A percentile compares a stretch with the other conserved stretches of the same genome.
Conservation (phyloP, 495 filamentous ascomycete species). For the Xylaria palmicola region DNA sequence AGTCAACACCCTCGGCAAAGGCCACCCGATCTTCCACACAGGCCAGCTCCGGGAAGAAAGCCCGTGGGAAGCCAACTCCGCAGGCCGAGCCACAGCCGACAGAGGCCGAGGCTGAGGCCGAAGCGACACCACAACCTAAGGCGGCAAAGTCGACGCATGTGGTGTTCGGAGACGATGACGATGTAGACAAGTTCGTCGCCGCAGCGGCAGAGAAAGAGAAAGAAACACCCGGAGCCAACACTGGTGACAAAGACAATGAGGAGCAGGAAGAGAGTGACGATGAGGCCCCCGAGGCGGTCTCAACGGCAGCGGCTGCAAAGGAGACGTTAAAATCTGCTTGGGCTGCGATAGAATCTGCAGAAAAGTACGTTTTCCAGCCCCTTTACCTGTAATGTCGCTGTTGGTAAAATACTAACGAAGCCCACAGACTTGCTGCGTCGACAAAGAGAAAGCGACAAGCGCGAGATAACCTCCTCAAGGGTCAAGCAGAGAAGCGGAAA, state of each 20-base stretch:
- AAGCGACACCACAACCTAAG: slow-evolving; percentile 19
- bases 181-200: slow-evolving; percentile 33
- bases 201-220: slow-evolving; percentile 19
- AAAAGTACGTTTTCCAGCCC: slow-evolving; percentile 33
- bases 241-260: slow-evolving; percentile 16
- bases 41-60: slow-evolving; percentile 17
- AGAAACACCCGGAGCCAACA: background rate
- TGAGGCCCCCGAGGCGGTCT: slow-evolving; percentile 46
- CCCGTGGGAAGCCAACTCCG: slow-evolving; percentile 19
- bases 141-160: slow-evolving; percentile 25
- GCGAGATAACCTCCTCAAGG: slow-evolving; percentile 44
- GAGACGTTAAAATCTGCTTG: slow-evolving; percentile 35
- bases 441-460: slow-evolving; percentile 47
- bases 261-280: slow-evolving; percentile 37
- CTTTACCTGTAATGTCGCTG: background rate
- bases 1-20: slow-evolving; percentile 1
- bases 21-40: background rate
- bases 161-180: slow-evolving; percentile 34
- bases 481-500: slow-evolving; percentile 44
- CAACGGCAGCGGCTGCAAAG: slow-evolving; percentile 37
- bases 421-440: slow-evolving; percentile 37
- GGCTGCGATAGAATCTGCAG: slow-evolving; percentile 39
- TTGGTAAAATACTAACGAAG: slow-evolving; percentile 4
- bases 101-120: slow-evolving; percentile 7
- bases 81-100: background rate